Evolutionary conservation across 768 basidiomycete species (phyloP).

Genomic region (Pleurotus tuber-regium): DNA sequence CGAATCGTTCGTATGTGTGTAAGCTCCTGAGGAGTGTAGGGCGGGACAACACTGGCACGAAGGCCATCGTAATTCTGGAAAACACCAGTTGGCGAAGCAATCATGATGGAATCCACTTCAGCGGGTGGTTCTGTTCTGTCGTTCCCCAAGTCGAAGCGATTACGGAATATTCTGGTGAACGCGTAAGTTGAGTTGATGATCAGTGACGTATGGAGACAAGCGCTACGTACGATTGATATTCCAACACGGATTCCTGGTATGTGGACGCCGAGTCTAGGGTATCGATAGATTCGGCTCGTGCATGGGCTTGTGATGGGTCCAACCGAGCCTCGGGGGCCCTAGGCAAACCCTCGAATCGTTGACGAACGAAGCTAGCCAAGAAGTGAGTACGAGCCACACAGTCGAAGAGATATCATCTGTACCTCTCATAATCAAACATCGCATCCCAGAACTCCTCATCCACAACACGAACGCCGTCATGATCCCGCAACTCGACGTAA

Average conservation of each 20-base stretch:
- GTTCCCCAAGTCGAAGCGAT: constrained; percentile 6
- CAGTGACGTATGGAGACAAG: not conserved
- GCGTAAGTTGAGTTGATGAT: not conserved
- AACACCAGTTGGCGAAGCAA: constrained; percentile 7
- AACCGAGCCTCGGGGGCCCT: not conserved
- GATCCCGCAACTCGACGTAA: constrained; percentile 25
- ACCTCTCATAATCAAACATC: constrained; percentile 40
- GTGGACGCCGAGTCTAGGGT: constrained; percentile 9
- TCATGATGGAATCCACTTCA: constrained; percentile 2
- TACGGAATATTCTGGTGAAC: constrained; percentile 3
- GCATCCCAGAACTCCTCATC: constrained; percentile 25
- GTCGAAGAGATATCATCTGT: constrained; percentile 7
- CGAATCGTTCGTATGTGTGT: constrained; percentile 25
- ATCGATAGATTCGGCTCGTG: constrained; percentile 10
- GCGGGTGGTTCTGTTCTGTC: constrained; percentile 10
- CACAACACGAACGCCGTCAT: constrained; percentile 18
- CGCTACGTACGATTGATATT: constrained; percentile 10
- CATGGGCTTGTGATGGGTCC: constrained; percentile 10
- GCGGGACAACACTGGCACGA: constrained; percentile 16
- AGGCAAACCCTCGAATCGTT: constrained; percentile 21
- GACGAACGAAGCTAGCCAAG: constrained; percentile 19
- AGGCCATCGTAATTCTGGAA: constrained; percentile 15
- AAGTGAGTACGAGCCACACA: not conserved
- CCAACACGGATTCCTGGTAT: constrained; percentile 12
- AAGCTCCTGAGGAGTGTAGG: constrained; percentile 22